Evolutionary conservation across 176 grass and related monocot species (phyloP), one percentile per base, ranked within the genome.

Genomic region (Bolboschoenus planiculmis): DNA sequence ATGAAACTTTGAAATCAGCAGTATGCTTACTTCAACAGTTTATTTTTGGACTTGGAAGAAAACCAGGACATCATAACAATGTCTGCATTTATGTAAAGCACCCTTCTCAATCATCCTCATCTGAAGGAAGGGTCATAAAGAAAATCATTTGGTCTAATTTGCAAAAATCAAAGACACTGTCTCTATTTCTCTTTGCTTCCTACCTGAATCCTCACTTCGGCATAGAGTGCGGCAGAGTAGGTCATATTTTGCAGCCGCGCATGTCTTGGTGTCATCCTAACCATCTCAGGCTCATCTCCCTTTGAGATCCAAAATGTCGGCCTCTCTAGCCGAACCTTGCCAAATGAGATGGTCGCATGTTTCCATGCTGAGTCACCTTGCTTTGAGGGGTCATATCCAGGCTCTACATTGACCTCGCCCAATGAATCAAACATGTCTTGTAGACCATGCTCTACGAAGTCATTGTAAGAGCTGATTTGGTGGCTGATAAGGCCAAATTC

Each of bases 221-320:
- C 89, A 87, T 84, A 85, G 43, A 98, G 79, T 72, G 77, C 71
- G 10, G 92, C 89, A 62, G 92, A 87, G 85, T 98, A 95, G 29
- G 96, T 95, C 96, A 98, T 98, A 65, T 86, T 98, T 71, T 98
- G 92, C 33, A 98, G 85, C 10, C 96, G 90, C 23, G 96, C 96
- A 86, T 98, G 90, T 72, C 82, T 91, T 0, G 96, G 92, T 57
- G 85, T 86, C 56, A 98, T 65, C 76, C 84, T 89, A 77, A 97
- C 83, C 50, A 57, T 30, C 64, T 87, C 42, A 42, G 75, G 89
- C 11, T 66, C 79, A 78, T 91, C 90, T 83, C 83, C 70, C 40
- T 65, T 95, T 20, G 64, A 83, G 60, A 84, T 46, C 92, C 87
- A 98, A 88, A 90, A 95, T 23, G 79, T 86, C 20, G 96, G 96